phyloP scores from a whole-genome alignment of 1,139 yeast genomes.

The Geotrichum fermentans region DNA sequence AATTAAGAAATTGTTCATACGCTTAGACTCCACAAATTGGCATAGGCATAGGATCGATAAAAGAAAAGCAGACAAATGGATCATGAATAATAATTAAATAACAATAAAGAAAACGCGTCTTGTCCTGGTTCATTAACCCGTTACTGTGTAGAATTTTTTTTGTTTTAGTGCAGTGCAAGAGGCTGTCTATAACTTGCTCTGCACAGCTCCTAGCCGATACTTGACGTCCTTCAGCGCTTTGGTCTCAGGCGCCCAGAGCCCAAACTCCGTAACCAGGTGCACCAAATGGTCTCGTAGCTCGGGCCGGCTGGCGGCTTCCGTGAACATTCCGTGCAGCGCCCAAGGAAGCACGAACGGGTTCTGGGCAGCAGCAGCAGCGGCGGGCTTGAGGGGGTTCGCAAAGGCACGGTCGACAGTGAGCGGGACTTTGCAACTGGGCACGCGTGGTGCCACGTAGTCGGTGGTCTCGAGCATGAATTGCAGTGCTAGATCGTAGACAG shows the following conservation, averaged over 20 bases:
- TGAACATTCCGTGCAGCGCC: slow-evolving; percentile 79
- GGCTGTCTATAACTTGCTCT: slow-evolving; percentile 26
- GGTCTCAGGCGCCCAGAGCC: slow-evolving; percentile 78
- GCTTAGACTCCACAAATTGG: too few species aligned
- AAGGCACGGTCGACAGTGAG: slow-evolving; percentile 29
- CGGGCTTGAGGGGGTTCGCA: slow-evolving; percentile 41
- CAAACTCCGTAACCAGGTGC: slow-evolving; percentile 64
- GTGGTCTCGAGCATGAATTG: slow-evolving; percentile 72
- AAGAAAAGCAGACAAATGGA: too few species aligned
- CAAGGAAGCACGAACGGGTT: slow-evolving; percentile 89
- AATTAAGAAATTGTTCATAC: too few species aligned
- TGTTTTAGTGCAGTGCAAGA: too few species aligned
- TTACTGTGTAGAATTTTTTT: too few species aligned
- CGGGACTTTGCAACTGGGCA: slow-evolving; percentile 30
- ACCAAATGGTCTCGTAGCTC: slow-evolving; percentile 50
- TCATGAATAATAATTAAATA: too few species aligned
- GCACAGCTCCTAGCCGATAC: slow-evolving; percentile 68
- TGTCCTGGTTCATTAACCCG: too few species aligned
- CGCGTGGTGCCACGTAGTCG: slow-evolving; percentile 33
- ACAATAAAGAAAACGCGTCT: too few species aligned
- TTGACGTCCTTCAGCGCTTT: slow-evolving; percentile 77
- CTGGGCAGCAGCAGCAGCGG: too few species aligned
- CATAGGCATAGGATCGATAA: too few species aligned
- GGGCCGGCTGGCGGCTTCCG: slow-evolving; percentile 43
- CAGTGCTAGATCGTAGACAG: slow-evolving; percentile 77